Percentiles rank a stretch among this genome's conserved stretches.
These are phyloP conservation scores for Metarhizium robertsii DNA, from an alignment of 2,329 filamentous ascomycete species.

Conservation along the genomic window DNA sequence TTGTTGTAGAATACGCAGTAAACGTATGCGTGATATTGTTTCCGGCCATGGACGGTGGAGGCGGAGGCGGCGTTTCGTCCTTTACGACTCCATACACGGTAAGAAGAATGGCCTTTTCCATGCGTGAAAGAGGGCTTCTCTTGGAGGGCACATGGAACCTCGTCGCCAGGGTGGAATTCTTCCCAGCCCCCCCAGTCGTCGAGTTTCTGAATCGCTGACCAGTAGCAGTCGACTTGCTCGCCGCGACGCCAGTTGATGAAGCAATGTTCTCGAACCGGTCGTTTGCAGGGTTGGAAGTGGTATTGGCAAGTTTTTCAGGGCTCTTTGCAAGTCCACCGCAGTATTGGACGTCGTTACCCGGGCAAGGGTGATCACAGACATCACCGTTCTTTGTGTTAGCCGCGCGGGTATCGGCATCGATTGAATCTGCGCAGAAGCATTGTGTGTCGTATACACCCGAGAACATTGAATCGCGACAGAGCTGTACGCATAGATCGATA, in stretches of 20 bases:
- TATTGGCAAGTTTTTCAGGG: constrained; percentile 1
- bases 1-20: not conserved
- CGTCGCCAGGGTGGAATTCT: not conserved
- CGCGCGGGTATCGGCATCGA: constrained; percentile 31
- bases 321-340: constrained; percentile 30
- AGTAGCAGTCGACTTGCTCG: not conserved
- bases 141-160: not conserved
- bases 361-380: constrained; percentile 27
- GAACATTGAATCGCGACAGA: constrained; percentile 26
- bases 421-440: constrained; percentile 35
- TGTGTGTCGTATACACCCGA: constrained; percentile 29
- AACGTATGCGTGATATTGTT: constrained; percentile 8
- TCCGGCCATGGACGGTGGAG: constrained; percentile 24
- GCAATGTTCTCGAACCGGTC: not conserved
- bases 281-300: not conserved
- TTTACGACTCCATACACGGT: constrained; percentile 32
- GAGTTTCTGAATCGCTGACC: not conserved
- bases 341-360: constrained; percentile 27
- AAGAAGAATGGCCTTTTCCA: constrained; percentile 22
- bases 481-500: constrained; percentile 26
- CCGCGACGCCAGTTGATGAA: not conserved
- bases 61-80: constrained; percentile 17
- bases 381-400: constrained; percentile 8
- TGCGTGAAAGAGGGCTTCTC: not conserved
- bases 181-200: not conserved